phyloP scores from a whole-genome alignment of 108 stramenopile genomes.

The Fragilaria crotonensis region DNA sequence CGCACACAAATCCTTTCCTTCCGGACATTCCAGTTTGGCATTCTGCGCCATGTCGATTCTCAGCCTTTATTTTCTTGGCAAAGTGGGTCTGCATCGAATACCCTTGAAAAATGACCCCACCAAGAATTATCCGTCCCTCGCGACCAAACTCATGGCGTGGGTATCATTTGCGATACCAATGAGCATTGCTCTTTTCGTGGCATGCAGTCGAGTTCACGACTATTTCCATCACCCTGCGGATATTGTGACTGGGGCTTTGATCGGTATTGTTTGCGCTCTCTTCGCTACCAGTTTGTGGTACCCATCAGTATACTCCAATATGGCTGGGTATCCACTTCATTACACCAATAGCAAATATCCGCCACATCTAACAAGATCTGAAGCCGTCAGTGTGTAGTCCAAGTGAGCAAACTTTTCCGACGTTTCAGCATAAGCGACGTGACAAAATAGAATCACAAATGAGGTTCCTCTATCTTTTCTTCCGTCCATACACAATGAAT shows the following conservation, averaged over 20 bases:
- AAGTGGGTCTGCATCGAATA: not conserved
- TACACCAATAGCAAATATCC: too few species aligned
- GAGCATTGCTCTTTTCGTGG: constrained; percentile 6
- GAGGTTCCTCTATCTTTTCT: too few species aligned
- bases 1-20: not conserved
- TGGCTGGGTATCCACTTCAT: not conserved
- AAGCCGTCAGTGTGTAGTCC: too few species aligned
- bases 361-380: too few species aligned
- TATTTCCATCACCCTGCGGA: constrained; percentile 23
- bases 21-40: not conserved
- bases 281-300: constrained; percentile 3
- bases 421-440: too few species aligned
- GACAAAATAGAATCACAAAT: too few species aligned
- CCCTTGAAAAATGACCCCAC: not conserved
- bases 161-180: not conserved
- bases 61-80: not conserved
- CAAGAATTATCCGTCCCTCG: not conserved
- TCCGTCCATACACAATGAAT: not conserved
- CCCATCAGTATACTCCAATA: constrained; percentile 2
- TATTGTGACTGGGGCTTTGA: constrained; percentile 10
- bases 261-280: constrained; percentile 8
- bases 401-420: too few species aligned
- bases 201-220: constrained; percentile 11
- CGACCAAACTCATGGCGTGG: not conserved
- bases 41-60: not conserved